These are phyloP conservation scores for Aspergillus sp. DNA, from an alignment of 2,329 filamentous ascomycete genomes.

Conservation along the genomic window DNA sequence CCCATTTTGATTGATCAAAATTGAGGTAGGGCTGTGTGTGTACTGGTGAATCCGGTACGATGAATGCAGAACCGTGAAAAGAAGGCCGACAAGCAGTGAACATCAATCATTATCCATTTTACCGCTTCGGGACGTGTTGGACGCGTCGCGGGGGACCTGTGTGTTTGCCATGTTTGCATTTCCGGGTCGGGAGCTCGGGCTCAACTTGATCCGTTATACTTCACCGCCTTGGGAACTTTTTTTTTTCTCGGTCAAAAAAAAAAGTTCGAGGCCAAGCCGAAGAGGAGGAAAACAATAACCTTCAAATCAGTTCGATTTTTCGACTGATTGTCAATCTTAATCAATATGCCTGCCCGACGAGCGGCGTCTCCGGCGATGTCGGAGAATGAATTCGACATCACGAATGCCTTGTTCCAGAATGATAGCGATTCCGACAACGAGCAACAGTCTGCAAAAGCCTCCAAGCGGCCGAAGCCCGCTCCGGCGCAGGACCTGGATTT, in stretches of 20 bases:
- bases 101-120: conserved; percentile 30
- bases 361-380: conserved; percentile 78
- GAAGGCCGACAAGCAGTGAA: not conserved
- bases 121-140: conserved; percentile 40
- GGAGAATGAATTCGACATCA: conserved; percentile 89
- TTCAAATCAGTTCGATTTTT: not conserved
- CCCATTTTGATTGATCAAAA: conserved; percentile 26
- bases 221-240: conserved; percentile 33
- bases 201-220: conserved; percentile 13
- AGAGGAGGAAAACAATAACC: not conserved
- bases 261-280: conserved; percentile 12
- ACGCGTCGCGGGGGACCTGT: conserved; percentile 33
- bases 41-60: not conserved
- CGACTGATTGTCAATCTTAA: conserved; percentile 1
- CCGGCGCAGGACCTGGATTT: conserved; percentile 48
- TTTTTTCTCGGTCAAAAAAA: conserved; percentile 16
- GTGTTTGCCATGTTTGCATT: conserved; percentile 21
- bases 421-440: conserved; percentile 51
- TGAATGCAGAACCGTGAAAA: not conserved
- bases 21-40: not conserved
- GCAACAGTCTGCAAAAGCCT: conserved; percentile 26
- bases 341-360: conserved; percentile 68
- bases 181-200: not conserved
- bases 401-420: conserved; percentile 69
- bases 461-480: conserved; percentile 51